phyloP scores from a whole-genome alignment of 2,329 filamentous ascomycete species.

The Penicillium rolfsii region DNA sequence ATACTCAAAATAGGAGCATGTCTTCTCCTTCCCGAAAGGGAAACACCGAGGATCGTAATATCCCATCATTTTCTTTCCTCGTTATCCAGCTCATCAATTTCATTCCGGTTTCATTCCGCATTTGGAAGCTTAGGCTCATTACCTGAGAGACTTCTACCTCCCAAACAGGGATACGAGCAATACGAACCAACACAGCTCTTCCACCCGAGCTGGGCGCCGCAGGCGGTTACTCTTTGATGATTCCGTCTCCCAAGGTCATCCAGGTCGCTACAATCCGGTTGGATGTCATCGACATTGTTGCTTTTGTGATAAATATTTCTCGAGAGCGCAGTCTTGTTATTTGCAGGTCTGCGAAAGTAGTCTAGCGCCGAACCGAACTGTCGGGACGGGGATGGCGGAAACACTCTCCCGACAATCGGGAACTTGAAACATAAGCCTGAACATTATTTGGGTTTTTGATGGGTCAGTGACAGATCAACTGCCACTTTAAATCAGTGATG shows the following conservation, averaged over 20 bases:
- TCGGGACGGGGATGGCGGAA: constrained; percentile 6
- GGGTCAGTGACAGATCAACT: constrained; percentile 2
- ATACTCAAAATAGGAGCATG: neutral
- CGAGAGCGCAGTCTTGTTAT: constrained; percentile 4
- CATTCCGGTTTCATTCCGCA: neutral
- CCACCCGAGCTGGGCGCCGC: constrained; percentile 1
- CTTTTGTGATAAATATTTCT: neutral
- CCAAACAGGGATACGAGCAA: neutral
- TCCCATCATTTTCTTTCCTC: neutral
- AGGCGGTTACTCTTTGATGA: neutral
- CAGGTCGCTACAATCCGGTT: neutral
- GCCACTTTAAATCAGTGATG: no score
- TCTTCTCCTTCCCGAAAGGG: neutral
- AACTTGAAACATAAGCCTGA: constrained; percentile 15
- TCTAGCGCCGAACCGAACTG: neutral
- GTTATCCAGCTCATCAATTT: neutral
- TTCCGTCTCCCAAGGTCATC: neutral
- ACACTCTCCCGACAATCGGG: neutral
- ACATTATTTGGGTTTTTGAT: neutral
- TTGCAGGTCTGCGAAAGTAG: neutral
- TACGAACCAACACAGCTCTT: neutral
- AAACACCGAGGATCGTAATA: constrained; percentile 10
- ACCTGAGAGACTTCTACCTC: neutral
- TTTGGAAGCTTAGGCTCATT: neutral
- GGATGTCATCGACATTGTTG: neutral